Percentiles rank a stretch among this genome's conserved stretches.
phyloP scores from a whole-genome alignment of 1,139 yeast genomes.

The Williopsis jadinii region DNA sequence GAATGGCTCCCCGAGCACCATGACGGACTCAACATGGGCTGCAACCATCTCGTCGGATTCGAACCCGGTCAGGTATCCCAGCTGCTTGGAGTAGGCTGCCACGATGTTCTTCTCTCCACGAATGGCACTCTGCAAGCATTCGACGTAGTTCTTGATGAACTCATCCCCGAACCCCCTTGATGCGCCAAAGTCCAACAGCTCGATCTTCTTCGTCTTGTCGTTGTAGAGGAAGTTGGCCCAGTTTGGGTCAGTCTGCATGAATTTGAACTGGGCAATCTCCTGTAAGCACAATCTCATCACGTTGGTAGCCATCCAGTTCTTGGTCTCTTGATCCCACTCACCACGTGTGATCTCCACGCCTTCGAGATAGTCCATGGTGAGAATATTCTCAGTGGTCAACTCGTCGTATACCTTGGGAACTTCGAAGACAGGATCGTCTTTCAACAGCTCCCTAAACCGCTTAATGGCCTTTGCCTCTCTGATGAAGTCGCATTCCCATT shows the following conservation, averaged over 20 bases:
- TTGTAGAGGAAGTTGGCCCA: constrained; percentile 97
- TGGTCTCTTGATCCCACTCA: constrained; percentile 64
- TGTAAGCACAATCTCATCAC: constrained; percentile 81
- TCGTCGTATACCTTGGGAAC: constrained; percentile 81
- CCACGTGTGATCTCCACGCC: constrained; percentile 83
- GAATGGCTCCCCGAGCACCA: constrained; percentile 92
- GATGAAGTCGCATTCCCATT: constrained; percentile 95
- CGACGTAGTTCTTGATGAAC: constrained; percentile 65
- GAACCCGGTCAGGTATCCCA: constrained; percentile 89
- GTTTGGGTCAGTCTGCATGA: constrained; percentile 99
- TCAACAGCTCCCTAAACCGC: constrained; percentile 54
- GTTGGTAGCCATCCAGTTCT: constrained; percentile 75
- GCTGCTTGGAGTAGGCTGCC: constrained; percentile 54
- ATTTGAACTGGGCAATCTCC: constrained; percentile 78
- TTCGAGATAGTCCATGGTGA: constrained; percentile 85
- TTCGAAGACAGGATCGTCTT: constrained; percentile 67
- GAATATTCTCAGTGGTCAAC: constrained; percentile 72
- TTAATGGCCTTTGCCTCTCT: constrained; percentile 82
- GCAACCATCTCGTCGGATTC: constrained; percentile 83
- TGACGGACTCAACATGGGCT: constrained; percentile 87
- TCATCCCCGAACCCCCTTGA: constrained; percentile 69
- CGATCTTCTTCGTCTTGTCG: constrained; percentile 55
- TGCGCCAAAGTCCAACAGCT: constrained; percentile 92
- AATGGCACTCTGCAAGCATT: constrained; percentile 72
- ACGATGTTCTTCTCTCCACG: constrained; percentile 59